A percentile compares a stretch with the other conserved stretches of the same genome.
Evolutionary conservation across 306 rosid genomes (phyloP).

Genomic region (Cucurbita ficifolia): DNA sequence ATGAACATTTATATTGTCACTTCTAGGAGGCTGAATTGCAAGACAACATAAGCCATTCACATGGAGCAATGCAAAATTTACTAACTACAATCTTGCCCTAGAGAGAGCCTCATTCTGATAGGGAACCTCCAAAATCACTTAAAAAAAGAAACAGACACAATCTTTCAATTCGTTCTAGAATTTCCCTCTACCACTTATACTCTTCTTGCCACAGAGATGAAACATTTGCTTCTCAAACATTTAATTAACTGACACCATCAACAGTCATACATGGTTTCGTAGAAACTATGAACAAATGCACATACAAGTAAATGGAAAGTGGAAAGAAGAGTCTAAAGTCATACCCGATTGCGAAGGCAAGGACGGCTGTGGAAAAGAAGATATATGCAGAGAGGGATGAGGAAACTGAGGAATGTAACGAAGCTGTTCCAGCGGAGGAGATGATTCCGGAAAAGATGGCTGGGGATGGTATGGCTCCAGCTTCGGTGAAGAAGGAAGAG

Average conservation of each 20-base stretch:
- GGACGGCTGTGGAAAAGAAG: constrained; percentile 14
- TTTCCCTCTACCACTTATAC: too few relatives aligned
- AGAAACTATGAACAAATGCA: background rate
- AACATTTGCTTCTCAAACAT: too few relatives aligned
- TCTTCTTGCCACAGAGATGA: background rate
- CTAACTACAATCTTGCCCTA: background rate
- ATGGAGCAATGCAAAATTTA: too few relatives aligned
- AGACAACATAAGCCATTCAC: too few relatives aligned
- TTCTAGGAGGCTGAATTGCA: too few relatives aligned
- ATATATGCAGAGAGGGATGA: background rate
- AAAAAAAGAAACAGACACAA: background rate
- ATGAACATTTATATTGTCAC: too few relatives aligned
- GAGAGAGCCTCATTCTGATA: background rate
- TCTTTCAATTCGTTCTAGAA: background rate
- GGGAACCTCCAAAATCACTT: background rate
- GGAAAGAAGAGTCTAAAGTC: background rate
- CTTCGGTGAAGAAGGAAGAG: background rate
- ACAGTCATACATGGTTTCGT: too few relatives aligned
- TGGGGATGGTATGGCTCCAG: background rate
- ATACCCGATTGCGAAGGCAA: constrained; percentile 7
- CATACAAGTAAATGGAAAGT: background rate
- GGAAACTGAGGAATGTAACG: background rate
- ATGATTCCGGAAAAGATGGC: background rate
- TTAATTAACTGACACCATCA: too few relatives aligned
- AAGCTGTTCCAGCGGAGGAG: background rate